These are phyloP conservation scores for Bipolaris gigantea DNA, from an alignment of 2,329 filamentous ascomycete species.

Conservation along the genomic window DNA sequence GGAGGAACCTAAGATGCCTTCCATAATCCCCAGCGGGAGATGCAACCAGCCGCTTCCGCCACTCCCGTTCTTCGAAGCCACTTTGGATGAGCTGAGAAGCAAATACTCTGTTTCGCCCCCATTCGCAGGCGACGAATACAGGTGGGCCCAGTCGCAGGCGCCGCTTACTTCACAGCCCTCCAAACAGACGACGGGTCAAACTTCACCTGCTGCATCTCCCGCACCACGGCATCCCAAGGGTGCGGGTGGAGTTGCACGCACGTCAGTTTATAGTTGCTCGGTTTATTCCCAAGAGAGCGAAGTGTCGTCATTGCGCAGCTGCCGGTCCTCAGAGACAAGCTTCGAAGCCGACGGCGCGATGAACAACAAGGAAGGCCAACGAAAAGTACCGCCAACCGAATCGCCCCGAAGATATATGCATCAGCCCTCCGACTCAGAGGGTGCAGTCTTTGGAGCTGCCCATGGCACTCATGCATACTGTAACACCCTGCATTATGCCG, in stretches of 20 bases:
- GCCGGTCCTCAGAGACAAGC: slow-evolving; percentile 46
- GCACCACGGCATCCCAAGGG: slow-evolving; percentile 16
- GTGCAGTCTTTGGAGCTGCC: slow-evolving; percentile 32
- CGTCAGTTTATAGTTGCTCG: slow-evolving; percentile 34
- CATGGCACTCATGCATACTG: slow-evolving; percentile 22
- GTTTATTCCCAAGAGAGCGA: slow-evolving; percentile 43
- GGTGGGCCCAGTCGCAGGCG: slow-evolving; percentile 24
- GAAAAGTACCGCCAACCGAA: slow-evolving; percentile 18
- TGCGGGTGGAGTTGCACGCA: slow-evolving; percentile 27
- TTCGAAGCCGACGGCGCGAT: slow-evolving; percentile 32
- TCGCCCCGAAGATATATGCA: slow-evolving; percentile 31
- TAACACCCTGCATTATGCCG: slow-evolving; percentile 6
- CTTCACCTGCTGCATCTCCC: slow-evolving; percentile 1
- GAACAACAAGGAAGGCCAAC: slow-evolving; percentile 16
- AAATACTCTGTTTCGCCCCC: slow-evolving; percentile 39
- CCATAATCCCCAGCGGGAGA: slow-evolving; percentile 41
- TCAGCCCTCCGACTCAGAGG: slow-evolving; percentile 24
- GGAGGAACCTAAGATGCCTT: slow-evolving; percentile 40
- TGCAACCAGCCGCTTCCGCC: slow-evolving; percentile 36
- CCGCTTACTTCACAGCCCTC: slow-evolving; percentile 21
- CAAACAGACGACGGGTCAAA: slow-evolving; percentile 18
- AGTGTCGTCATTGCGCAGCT: slow-evolving; percentile 45
- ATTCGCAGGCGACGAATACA: slow-evolving; percentile 25
- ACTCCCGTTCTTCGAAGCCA: slow-evolving; percentile 32
- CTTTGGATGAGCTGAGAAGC: slow-evolving; percentile 23